These are phyloP conservation scores for Yamadazyma membranifaciens DNA, from an alignment of 1,139 yeast genomes.

Conservation along the genomic window DNA sequence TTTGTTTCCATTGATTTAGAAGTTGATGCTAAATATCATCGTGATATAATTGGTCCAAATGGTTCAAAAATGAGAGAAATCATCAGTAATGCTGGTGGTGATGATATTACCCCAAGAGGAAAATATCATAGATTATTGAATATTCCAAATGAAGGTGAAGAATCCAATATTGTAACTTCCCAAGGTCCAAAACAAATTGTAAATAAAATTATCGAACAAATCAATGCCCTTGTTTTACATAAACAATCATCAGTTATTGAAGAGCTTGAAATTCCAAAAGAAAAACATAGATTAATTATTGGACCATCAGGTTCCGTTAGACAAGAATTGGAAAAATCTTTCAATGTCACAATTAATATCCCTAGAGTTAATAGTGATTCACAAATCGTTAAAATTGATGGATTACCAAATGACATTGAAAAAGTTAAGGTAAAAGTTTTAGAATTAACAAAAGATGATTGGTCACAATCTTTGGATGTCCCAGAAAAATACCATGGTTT, in stretches of 20 bases:
- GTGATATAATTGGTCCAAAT: conserved; percentile 75
- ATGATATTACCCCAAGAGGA: conserved; percentile 41
- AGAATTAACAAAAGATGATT: conserved; percentile 54
- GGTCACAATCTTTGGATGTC: conserved; percentile 48
- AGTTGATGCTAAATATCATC: conserved; percentile 79
- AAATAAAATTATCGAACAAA: conserved; percentile 60
- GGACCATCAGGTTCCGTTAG: conserved; percentile 83
- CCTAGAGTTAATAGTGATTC: conserved; percentile 62
- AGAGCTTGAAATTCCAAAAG: conserved; percentile 62
- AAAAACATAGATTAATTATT: conserved; percentile 72
- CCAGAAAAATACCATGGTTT: conserved; percentile 60
- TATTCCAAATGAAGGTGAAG: conserved; percentile 73
- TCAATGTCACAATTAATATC: conserved; percentile 59
- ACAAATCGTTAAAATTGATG: conserved; percentile 46
- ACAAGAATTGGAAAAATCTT: conserved; percentile 70
- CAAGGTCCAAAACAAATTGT: conserved; percentile 80
- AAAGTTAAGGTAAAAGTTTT: conserved; percentile 51
- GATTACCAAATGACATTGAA: conserved; percentile 62
- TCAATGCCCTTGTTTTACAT: conserved; percentile 62
- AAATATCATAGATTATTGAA: conserved; percentile 60
- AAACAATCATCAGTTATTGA: conserved; percentile 63
- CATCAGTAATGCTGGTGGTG: conserved; percentile 76
- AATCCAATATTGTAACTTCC: conserved; percentile 59
- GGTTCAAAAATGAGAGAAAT: conserved; percentile 78
- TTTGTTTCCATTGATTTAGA: conserved; percentile 57